Base-by-base conservation (phyloP, 2,329 filamentous ascomycete species). In the Xylariales sp. region DNA sequence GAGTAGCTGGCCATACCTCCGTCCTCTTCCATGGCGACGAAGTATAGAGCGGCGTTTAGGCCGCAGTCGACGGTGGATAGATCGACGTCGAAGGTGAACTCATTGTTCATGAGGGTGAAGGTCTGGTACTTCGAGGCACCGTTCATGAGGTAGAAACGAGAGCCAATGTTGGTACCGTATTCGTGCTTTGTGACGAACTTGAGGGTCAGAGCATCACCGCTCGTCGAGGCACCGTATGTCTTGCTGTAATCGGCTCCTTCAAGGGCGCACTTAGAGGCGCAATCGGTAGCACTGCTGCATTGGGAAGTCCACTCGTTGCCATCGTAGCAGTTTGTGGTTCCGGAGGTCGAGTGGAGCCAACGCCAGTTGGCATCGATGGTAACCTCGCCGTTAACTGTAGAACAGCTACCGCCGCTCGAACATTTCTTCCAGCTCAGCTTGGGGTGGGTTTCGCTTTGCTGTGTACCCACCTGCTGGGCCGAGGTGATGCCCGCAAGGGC, bases 71-170 rank as follows among this genome's bases (percentile, higher is more conserved):
- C 82, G 67, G 85, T 84, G 36, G 88, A 89, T 43, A 89, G 83
- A 75, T 90, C 88, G 16, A 90, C 87, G 62, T 90, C 87, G 70
- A 91, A 90, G 43, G 86, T 84, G 77, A 91, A 86, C 76, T 91
- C 89, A 74, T 86, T 82, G 78, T 85, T 86, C 69, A 85, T 81
- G 62, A 90, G 80, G 65, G 86, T 83, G 79, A 90, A 86, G 69
- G 84, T 83, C 79, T 89, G 79, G 77, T 90, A 90, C 66, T 83
- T 84, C 68, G 80, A 81, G 53, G 86, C 85, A 59, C 83, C 81
- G 70, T 83, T 82, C 80, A 90, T 84, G 58, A 90, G 81, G 78
- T 89, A 90, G 65, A 89, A 78, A 69, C 88, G 84, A 28, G 86
- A 80, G 39, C 80, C 80, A 54, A 82, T 75, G 69, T 82, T 82